Base-by-base conservation (phyloP, 768 basidiomycete species). In the Leccinum subgranulosum region DNA sequence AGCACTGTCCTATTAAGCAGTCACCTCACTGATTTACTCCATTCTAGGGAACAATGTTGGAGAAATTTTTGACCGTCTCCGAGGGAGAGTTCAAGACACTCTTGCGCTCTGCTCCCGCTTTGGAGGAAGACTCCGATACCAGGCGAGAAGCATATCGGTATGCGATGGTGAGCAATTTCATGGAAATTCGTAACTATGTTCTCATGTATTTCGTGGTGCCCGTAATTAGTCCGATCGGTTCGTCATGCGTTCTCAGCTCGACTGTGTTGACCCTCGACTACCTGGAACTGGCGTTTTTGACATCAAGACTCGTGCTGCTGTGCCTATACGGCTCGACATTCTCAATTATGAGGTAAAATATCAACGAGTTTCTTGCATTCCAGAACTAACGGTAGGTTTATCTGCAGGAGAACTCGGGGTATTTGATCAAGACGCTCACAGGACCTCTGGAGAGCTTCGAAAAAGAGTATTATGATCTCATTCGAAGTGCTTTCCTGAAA, bases 281-380 rank as follows among this genome's bases (percentile, higher is more conserved):
- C 95, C 95, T 4, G 94, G 94, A 1, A 87, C 86, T 0, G 94
- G 93, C 28, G 86, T 95, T 1, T 99, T 99, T 64, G 96, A 99
- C 69, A 86, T 98, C 74, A 99, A 99, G 73, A 98, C 96, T 0
- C 84, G 96, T 49, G 94, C 94, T 0, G 88, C 86, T 31, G 72
- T 92, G 25, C 84, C 91, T 0, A 86, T 98, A 48, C 85, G 96
- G 2, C 76, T 90, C 68, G 96, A 98, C 69, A 74, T 89, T 11
- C 76, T 93, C 54, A 98, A 98, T 70, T 90, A 83, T 63, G 81
- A 84, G 74, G 90, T 90, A 52, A 46, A 17, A 15, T 3, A 25
- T 23, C 12, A 3, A 10, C 19, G 1, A 6, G 1, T 10, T 43
- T 11, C 28, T 36, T 19, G 31, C 5, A 2, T 10, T 23, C 6